Conservation (phyloP, 1,284 basidiomycete species). For the Meripilus lineatus region DNA sequence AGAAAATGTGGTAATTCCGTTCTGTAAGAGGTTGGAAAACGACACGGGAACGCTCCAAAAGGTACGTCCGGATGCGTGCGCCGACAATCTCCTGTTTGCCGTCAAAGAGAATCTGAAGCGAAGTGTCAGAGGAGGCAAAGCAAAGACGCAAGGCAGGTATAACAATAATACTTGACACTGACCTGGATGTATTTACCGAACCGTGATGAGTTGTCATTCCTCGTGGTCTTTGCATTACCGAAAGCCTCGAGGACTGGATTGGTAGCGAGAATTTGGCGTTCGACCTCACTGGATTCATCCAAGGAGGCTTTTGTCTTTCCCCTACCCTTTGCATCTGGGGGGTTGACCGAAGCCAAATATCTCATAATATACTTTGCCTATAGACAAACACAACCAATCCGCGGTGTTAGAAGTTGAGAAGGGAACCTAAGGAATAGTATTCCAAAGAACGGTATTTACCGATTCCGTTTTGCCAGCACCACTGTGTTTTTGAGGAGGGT, state of each 20-base stretch:
- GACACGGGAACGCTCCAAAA: constrained; percentile 94
- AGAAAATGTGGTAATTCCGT: constrained; percentile 99
- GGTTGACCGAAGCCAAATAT: constrained; percentile 97
- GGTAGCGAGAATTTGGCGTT: constrained; percentile 95
- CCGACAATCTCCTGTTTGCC: constrained; percentile 95
- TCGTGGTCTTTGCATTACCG: constrained; percentile 98
- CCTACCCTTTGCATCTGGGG: constrained; percentile 63
- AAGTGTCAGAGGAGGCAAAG: constrained; percentile 9
- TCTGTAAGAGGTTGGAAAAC: constrained; percentile 97
- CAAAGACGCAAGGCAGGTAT: neutral
- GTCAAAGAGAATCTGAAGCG: constrained; percentile 88
- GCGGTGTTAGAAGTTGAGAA: neutral
- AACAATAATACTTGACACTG: constrained; percentile 19
- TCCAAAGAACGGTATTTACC: constrained; percentile 37
- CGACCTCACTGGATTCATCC: constrained; percentile 89
- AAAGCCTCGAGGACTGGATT: constrained; percentile 99
- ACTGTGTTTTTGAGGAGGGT: constrained; percentile 39
- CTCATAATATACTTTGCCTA: constrained; percentile 99
- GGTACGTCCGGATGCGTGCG: constrained; percentile 95
- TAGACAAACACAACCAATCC: constrained; percentile 9
- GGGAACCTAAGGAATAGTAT: neutral
- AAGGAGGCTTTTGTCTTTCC: constrained; percentile 65
- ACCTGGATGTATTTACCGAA: constrained; percentile 99
- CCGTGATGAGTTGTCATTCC: constrained; percentile 98
- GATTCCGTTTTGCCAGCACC: constrained; percentile 99